Base-by-base conservation (phyloP, 306 rosid species). In the Rosa persica region DNA sequence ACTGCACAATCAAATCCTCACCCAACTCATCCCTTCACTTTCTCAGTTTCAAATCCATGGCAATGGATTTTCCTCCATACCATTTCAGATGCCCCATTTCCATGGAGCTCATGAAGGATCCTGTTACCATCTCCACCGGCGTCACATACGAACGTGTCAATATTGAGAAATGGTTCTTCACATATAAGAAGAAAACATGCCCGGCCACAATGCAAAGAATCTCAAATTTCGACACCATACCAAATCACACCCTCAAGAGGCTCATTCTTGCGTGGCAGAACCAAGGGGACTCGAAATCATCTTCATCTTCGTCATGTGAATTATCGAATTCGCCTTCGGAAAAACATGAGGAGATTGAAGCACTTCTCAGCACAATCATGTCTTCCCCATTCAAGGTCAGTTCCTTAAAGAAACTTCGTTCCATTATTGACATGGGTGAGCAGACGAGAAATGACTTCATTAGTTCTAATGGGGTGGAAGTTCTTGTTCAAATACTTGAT, bases 71-170 rank as follows among this genome's bases (percentile, higher is more conserved):
- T 69, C 73, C 73, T 20, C 86, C 89, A 0, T 71, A 52, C 64
- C 84, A 83, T 67, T 88, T 88, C 65, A 76, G 80, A 27, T 88
- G 91, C 77, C 91, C 91, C 43, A 88, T 88, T 71, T 83, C 91
- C 54, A 78, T 78, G 82, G 91, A 86, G 85, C 66, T 86, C 38
- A 86, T 88, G 91, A 75, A 71, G 9, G 89, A 88, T 0, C 89
- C 91, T 2, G 89, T 88, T 27, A 88, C 88, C 40, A 67, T 88
- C 71, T 58, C 79, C 78, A 86, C 89, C 38, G 91, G 91, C 17
- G 85, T 88, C 58, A 81, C 88, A 44, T 88, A 88, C 73, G 91
- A 88, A n/a, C 83, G 91, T 47, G 73, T 67, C 43, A 86, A 73
- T 82, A 88, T 88, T 15, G 85, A 81, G 75, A 85, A 77, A 75